Percentiles rank a stretch among this genome's conserved stretches.
Conservation (phyloP, 2,329 filamentous ascomycete genomes). For the Neurospora crassa region DNA sequence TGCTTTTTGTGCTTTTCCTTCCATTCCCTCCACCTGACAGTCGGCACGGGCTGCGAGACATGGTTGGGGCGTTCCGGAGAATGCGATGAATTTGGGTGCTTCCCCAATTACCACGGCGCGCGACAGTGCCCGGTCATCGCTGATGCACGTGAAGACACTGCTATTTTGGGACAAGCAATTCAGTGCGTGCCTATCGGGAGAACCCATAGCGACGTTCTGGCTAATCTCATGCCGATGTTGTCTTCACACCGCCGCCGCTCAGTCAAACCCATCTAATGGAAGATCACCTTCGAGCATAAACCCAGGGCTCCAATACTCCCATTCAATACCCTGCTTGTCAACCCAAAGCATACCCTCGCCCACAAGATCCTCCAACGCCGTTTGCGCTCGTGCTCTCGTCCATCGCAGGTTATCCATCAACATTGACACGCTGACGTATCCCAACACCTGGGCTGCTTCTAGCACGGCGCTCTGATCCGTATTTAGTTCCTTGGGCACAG, state of each 20-base stretch:
- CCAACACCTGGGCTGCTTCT: conserved; percentile 81
- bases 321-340: conserved; percentile 74
- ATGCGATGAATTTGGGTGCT: neutral
- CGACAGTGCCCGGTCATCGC: neutral
- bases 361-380: conserved; percentile 82
- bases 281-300: conserved; percentile 46
- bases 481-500: conserved; percentile 89
- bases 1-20: neutral
- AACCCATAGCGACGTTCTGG: neutral
- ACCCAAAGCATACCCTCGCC: conserved; percentile 90
- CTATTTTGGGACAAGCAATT: neutral
- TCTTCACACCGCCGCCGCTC: neutral
- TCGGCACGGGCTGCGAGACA: neutral
- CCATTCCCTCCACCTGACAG: neutral
- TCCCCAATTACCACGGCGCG: neutral
- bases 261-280: neutral
- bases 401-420: conserved; percentile 77
- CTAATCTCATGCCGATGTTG: neutral
- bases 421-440: conserved; percentile 86
- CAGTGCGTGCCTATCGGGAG: neutral
- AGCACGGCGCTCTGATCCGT: conserved; percentile 87
- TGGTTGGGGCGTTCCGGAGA: neutral
- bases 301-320: conserved; percentile 86
- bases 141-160: neutral
- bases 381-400: conserved; percentile 76